Base-by-base conservation (phyloP, 1,284 basidiomycete species). In the Cutaneotrichosporon sp. region DNA sequence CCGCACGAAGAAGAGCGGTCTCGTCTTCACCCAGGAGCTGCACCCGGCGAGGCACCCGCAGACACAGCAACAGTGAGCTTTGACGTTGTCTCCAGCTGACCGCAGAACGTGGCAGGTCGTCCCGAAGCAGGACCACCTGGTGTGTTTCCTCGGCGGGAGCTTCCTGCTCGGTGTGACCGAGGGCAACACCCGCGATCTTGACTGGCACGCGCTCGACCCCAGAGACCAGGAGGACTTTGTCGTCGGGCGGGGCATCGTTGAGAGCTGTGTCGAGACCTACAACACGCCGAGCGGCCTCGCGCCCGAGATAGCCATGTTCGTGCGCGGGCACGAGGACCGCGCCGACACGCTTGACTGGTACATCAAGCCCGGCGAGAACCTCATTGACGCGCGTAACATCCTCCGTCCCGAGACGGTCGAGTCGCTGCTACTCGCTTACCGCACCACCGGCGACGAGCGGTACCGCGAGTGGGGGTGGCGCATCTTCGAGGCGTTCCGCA, bases 381-480 rank as follows among this genome's bases (percentile, higher is more conserved):
- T 64, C 82, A 92, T 82, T 60, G 93, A 97, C 69, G 91, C 92
- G 13, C 86, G 92, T 58, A 97, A 97, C 75, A 95, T 97, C 66
- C 85, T 95, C 16, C 90, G 92, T 4, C 95, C 95, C 2, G 95
- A 98, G 80, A 97, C 95, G 2, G 87, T 95, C 42, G 95, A 98
- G 79, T 94, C 91, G 1, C 85, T 97, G 31, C 95, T 97, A 82
- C 82, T 95, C 59, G 95, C 91, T 0, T 85, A 83, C 80, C 86
- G 94, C 16, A 81, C 92, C 8, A 95, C 94, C 0, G 92, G 93
- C 18, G 88, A 97, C 71, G 76, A 83, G 31, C 82, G 84, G 50
- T 97, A 97, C 74, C 87, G 95, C 24, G 83, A 89, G 33, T 85
- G 87, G 75, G 94, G 92, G 20, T 97, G 95, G 94, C 74, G 83